Evolutionary conservation across 208 protist species (phyloP).

Genomic region (Leptomonas pyrrhocoris): DNA sequence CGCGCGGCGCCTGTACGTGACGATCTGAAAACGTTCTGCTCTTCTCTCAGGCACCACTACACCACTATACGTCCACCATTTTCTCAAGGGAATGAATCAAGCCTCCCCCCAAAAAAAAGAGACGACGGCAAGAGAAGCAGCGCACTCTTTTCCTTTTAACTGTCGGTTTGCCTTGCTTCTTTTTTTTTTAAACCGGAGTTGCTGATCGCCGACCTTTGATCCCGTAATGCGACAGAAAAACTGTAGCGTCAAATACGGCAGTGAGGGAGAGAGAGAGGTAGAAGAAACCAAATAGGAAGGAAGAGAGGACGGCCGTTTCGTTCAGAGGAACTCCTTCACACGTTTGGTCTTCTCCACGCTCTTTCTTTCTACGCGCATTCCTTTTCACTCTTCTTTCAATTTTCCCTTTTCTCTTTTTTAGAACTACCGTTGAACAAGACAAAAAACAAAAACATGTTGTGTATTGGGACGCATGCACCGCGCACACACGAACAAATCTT

Average conservation of each 20-base stretch:
- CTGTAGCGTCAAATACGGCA: background rate
- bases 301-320: background rate
- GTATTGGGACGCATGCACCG: background rate
- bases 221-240: background rate
- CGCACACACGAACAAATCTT: background rate
- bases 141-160: background rate
- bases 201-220: background rate
- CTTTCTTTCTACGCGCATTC: conserved; percentile 5
- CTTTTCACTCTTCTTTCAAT: no score
- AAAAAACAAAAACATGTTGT: background rate
- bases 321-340: background rate
- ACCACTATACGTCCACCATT: no score
- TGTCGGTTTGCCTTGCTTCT: background rate
- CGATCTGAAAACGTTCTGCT: no score
- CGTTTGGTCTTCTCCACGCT: background rate
- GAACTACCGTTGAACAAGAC: conserved; percentile 12
- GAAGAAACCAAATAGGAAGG: background rate
- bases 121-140: background rate
- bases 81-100: no score
- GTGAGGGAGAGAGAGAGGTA: background rate
- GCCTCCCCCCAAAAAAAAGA: no score
- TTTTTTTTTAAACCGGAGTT: background rate
- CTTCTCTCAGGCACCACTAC: background rate
- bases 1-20: conserved; percentile 11
- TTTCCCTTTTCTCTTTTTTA: background rate